Percentiles rank a stretch among this genome's conserved stretches.
phyloP scores from a whole-genome alignment of 2,329 filamentous ascomycete species.

The Epichloe uncinata region DNA sequence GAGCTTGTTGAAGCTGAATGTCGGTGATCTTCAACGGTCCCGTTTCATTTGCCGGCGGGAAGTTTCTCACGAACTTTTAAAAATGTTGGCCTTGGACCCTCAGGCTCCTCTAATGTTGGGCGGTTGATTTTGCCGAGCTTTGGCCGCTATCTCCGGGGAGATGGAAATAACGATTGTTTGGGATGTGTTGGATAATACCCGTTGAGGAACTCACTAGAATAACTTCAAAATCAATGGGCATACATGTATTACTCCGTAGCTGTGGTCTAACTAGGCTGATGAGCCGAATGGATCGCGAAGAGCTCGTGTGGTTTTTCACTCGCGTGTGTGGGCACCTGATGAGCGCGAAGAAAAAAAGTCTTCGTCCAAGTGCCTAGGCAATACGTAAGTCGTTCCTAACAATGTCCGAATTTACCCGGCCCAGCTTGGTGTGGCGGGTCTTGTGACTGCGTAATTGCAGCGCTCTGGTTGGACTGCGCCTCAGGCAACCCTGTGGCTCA shows the following conservation, averaged over 20 bases:
- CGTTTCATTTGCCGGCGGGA: neutral
- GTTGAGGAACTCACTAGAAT: no score
- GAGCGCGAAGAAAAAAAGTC: no score
- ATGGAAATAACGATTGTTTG: neutral
- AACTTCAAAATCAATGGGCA: no score
- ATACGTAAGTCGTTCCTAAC: neutral
- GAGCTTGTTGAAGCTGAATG: neutral
- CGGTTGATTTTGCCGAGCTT: slow-evolving; percentile 9
- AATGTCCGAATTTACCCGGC: slow-evolving; percentile 23
- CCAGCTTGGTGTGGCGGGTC: slow-evolving; percentile 9
- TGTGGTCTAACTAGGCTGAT: no score
- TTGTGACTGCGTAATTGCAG: slow-evolving; percentile 19
- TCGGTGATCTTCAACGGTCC: neutral
- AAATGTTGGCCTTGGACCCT: slow-evolving; percentile 4
- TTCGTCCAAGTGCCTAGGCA: no score
- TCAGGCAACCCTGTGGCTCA: slow-evolving; percentile 22
- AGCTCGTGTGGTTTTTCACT: no score
- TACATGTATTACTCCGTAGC: no score
- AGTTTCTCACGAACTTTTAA: neutral
- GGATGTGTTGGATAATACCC: no score
- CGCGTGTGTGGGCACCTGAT: no score
- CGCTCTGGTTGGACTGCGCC: slow-evolving; percentile 23
- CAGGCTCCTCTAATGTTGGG: neutral
- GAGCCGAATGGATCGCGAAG: neutral
- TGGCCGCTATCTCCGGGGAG: slow-evolving; percentile 2